Base-by-base conservation (phyloP, 352 stramenopile genomes). In the Elongisporangium undulatum region DNA sequence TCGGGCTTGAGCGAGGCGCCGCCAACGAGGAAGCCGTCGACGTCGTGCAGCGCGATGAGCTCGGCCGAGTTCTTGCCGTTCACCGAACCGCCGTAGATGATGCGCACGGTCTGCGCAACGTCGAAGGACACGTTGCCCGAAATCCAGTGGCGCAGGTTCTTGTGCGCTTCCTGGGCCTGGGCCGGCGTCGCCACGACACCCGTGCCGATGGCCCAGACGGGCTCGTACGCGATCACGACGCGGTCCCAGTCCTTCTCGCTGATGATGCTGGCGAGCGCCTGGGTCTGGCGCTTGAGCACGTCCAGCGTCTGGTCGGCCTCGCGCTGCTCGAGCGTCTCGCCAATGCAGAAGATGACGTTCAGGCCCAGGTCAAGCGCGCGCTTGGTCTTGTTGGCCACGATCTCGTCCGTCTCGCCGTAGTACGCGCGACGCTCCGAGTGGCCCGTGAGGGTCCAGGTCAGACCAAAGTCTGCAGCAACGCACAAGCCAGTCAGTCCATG, bases 151-250 rank as follows among this genome's bases (percentile, higher is more conserved):
- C 91, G 74, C 23, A 93, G 63, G 59, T 93, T 91, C 66, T 96
- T 85, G 76, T 98, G 92, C 1, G 88, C 78, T 19, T 90, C 86
- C 77, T 99, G 96, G 2, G 96, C 96, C 75, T 98, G 96, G 64
- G 95, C 94, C 4, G 95, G 92, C 26, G 94, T 98, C 51, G 95
- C 96, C n/a, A 97, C 97, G 39, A 98, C 83, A 12, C 97, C 97
- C 55, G 97, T 99, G 69, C 96, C 96, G 72, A 99, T 99, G 29
- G 96, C 96, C 96, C 96, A 99, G 62, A 99, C 97, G 16, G 96
- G 96, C 72, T 98, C 93, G 69, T 99, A 98, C 19, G 96, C 97
- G 69, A 99, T 93, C 51, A 98, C 96, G 54, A 99, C 71, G 55
- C 75, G 75, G 39, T 72, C 65, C 82, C 81, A 92, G 38, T 89